Evolutionary conservation across 73 alveolate species (phyloP).

Genomic region (Uronychia binucleata): DNA sequence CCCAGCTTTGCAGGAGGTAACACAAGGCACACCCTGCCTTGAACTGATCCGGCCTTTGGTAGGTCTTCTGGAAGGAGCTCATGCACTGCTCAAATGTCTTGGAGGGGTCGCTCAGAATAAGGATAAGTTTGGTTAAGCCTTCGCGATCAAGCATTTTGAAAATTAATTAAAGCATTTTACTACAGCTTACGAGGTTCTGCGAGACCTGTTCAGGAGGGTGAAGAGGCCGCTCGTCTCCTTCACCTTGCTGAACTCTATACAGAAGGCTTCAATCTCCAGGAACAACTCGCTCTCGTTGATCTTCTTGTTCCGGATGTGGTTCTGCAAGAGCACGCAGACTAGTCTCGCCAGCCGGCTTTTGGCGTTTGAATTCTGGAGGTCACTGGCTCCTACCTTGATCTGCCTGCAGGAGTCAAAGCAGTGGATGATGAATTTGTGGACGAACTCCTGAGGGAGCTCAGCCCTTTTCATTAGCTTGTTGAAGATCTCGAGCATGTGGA

Average conservation of each 20-base stretch:
- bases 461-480: conserved; percentile 41
- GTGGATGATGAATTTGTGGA: conserved; percentile 40
- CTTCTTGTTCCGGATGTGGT: background rate
- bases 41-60: conserved; percentile 65
- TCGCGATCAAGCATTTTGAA: background rate
- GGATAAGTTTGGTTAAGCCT: background rate
- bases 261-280: conserved; percentile 23
- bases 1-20: conserved; percentile 62
- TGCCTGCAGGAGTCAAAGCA: conserved; percentile 41
- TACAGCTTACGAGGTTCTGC: background rate
- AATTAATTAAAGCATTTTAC: background rate
- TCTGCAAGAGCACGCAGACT: conserved; percentile 67
- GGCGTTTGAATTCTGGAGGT: conserved; percentile 22
- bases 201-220: conserved; percentile 1
- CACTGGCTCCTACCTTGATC: conserved; percentile 52
- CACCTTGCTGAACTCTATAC: conserved; percentile 32
- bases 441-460: conserved; percentile 62
- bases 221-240: conserved; percentile 19
- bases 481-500: conserved; percentile 72
- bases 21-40: conserved; percentile 72
- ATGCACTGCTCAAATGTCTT: conserved; percentile 69
- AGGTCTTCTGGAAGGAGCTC: conserved; percentile 43
- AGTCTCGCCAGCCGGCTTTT: conserved; percentile 54
- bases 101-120: conserved; percentile 45
- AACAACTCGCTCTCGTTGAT: conserved; percentile 16